Percentiles rank a stretch among this genome's conserved stretches.
phyloP scores from a whole-genome alignment of 2,329 filamentous ascomycete genomes.

The Didymosphaeria variabile region DNA sequence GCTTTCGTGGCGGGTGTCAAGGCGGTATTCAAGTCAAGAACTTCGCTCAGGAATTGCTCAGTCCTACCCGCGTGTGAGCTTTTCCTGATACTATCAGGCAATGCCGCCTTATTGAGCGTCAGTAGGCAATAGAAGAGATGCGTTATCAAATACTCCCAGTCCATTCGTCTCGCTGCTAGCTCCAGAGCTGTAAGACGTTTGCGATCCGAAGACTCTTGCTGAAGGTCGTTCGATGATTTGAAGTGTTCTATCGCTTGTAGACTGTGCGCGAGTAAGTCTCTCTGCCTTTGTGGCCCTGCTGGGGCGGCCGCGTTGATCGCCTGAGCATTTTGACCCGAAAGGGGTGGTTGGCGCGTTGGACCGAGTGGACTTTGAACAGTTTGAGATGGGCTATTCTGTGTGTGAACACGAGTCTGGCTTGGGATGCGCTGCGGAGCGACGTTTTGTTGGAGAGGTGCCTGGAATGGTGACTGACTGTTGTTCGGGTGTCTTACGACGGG shows the following conservation, averaged over 20 bases:
- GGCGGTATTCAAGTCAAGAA: conserved; percentile 58
- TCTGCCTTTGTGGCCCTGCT: no score
- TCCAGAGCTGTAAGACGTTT: conserved; percentile 39
- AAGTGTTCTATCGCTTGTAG: conserved; percentile 19
- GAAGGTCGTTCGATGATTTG: neutral
- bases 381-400: conserved; percentile 12
- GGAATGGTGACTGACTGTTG: conserved; percentile 17
- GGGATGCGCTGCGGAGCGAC: conserved; percentile 9
- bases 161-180: conserved; percentile 42
- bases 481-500: conserved; percentile 9
- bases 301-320: neutral
- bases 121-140: conserved; percentile 43
- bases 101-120: conserved; percentile 34
- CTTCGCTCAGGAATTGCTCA: conserved; percentile 50
- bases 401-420: neutral
- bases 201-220: conserved; percentile 15
- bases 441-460: conserved; percentile 11
- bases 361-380: conserved; percentile 16
- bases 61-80: conserved; percentile 39
- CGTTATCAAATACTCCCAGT: conserved; percentile 41
- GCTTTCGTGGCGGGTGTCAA: conserved; percentile 52
- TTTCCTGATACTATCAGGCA: conserved; percentile 52
- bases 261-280: conserved; percentile 14
- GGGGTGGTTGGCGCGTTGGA: neutral
- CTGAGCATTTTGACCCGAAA: neutral